phyloP scores from a whole-genome alignment of 192 early-diverging fungal species.

The Gorgonomyces haynaldii region DNA sequence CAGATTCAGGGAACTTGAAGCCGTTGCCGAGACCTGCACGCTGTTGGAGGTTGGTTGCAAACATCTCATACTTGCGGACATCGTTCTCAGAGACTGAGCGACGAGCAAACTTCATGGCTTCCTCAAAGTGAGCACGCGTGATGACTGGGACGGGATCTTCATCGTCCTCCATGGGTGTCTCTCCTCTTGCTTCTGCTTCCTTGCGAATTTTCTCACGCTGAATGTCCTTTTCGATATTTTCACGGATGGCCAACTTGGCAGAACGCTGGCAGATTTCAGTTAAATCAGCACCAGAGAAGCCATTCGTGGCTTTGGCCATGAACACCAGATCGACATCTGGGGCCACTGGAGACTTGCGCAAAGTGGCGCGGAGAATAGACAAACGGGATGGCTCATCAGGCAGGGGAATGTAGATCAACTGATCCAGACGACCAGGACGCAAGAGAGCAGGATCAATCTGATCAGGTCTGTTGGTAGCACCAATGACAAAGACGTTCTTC shows the following conservation, averaged over 20 bases:
- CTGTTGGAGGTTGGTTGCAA: constrained; percentile 96
- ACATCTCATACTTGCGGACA: constrained; percentile 98
- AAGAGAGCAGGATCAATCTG: constrained; percentile 95
- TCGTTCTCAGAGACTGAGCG: constrained; percentile 92
- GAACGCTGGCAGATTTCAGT: constrained; percentile 98
- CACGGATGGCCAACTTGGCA: constrained; percentile 92
- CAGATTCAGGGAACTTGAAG: constrained; percentile 88
- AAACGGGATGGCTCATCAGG: constrained; percentile 82
- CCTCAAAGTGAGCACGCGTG: constrained; percentile 93
- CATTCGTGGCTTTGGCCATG: constrained; percentile 81
- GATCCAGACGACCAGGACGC: constrained; percentile 97
- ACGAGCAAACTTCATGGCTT: constrained; percentile 96
- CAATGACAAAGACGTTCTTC: constrained; percentile 99
- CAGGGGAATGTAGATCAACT: constrained; percentile 95
- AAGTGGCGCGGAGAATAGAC: constrained; percentile 68
- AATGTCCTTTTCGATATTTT: constrained; percentile 86
- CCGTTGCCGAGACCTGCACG: constrained; percentile 76
- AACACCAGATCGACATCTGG: constrained; percentile 64
- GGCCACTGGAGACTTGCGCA: constrained; percentile 89
- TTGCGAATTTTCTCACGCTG: constrained; percentile 56
- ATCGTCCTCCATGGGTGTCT: constrained; percentile 68
- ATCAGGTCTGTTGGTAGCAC: constrained; percentile 97
- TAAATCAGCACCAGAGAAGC: constrained; percentile 96
- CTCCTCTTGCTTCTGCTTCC: constrained; percentile 53
- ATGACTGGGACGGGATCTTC: constrained; percentile 80